Percentiles rank a stretch among this genome's conserved stretches.
phyloP scores from a whole-genome alignment of 1,139 yeast species.

The Fermentozyma sake region DNA sequence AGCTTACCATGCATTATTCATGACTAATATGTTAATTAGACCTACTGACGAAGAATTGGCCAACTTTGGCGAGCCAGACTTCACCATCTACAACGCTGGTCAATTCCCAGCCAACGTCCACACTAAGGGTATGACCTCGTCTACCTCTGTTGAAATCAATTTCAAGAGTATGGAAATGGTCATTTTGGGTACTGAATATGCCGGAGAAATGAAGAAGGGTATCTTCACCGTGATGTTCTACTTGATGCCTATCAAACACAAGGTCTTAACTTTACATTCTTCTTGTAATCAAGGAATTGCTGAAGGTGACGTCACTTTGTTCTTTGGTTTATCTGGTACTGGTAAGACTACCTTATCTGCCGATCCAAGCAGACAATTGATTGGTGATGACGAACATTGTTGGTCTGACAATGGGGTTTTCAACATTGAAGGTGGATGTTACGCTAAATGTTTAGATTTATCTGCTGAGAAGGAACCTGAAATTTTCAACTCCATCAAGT shows the following conservation, averaged over 20 bases:
- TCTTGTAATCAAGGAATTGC: conserved; percentile 86
- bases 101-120: conserved; percentile 97
- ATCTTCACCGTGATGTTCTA: conserved; percentile 98
- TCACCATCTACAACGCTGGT: conserved; percentile 98
- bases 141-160: conserved; percentile 94
- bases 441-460: conserved; percentile 93
- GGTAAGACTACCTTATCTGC: conserved; percentile 98
- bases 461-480: conserved; percentile 95
- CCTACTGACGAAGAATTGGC: conserved; percentile 88
- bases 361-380: conserved; percentile 88
- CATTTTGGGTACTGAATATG: conserved; percentile 96
- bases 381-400: conserved; percentile 99
- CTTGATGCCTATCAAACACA: conserved; percentile 92
- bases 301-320: conserved; percentile 80
- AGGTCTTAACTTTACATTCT: conserved; percentile 91
- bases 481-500: conserved; percentile 89
- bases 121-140: conserved; percentile 96
- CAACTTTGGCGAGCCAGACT: conserved; percentile 95
- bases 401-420: conserved; percentile 98
- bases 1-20: conserved; percentile 96
- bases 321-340: conserved; percentile 96
- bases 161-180: conserved; percentile 99
- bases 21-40: conserved; percentile 97
- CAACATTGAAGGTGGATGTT: conserved; percentile 99
- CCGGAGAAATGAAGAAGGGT: conserved; percentile 99